Conservation (phyloP, 345 rosid genomes). For the Chamaenerion angustifolium region DNA sequence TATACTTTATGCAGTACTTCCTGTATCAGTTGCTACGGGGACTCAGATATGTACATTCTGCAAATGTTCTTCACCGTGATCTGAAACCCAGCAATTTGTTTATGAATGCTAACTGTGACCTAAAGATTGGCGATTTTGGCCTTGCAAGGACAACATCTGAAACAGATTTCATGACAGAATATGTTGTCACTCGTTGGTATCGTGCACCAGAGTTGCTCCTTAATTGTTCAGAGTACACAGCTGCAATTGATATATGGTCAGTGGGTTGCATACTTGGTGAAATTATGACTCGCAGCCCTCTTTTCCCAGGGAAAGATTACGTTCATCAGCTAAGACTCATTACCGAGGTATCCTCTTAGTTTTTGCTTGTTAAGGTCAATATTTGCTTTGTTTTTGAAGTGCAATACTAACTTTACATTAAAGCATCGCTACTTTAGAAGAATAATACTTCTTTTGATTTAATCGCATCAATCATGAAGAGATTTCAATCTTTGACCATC, state of each 20-base stretch:
- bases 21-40: constrained; percentile 92
- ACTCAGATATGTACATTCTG: constrained; percentile 88
- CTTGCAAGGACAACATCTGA: constrained; percentile 98
- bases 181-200: constrained; percentile 97
- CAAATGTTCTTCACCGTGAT: constrained; percentile 88
- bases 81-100: constrained; percentile 92
- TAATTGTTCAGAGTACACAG: constrained; percentile 96
- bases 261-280: constrained; percentile 98
- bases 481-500: too few species aligned
- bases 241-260: constrained; percentile 98
- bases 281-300: constrained; percentile 67
- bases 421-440: too few species aligned
- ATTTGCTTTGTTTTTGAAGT: too few species aligned
- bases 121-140: constrained; percentile 94
- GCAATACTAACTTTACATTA: too few species aligned
- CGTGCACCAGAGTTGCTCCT: constrained; percentile 96
- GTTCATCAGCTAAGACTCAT: constrained; percentile 91
- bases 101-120: constrained; percentile 79
- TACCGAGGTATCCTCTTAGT: constrained; percentile 55
- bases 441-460: too few species aligned
- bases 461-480: too few species aligned
- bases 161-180: constrained; percentile 98
- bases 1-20: constrained; percentile 54
- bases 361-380: too few species aligned
- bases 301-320: constrained; percentile 94